These are phyloP conservation scores for Heterobasidion annosum DNA, from an alignment of 1,284 basidiomycete genomes.

Conservation along the genomic window DNA sequence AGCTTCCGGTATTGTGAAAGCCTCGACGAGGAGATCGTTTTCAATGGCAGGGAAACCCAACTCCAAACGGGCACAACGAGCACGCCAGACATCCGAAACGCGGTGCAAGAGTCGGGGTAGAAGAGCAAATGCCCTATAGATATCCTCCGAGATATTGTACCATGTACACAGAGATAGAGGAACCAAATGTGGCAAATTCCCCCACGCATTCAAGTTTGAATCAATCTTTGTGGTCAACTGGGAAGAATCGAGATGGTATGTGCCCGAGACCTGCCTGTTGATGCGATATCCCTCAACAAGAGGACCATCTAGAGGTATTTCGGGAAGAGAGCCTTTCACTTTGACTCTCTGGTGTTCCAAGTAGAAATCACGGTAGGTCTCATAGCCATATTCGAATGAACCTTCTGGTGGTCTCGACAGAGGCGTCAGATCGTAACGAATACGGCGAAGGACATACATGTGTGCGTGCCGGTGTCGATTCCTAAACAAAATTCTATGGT, in stretches of 20 bases:
- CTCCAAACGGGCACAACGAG: conserved; percentile 34
- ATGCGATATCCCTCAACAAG: conserved; percentile 43
- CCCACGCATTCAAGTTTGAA: not conserved
- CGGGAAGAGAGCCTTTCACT: conserved; percentile 29
- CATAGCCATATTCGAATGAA: conserved; percentile 33
- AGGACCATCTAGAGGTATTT: conserved; percentile 44
- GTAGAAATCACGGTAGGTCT: conserved; percentile 57
- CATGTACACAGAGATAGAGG: conserved; percentile 47
- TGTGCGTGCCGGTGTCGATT: conserved; percentile 47
- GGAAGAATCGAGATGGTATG: conserved; percentile 29
- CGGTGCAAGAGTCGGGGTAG: conserved; percentile 62
- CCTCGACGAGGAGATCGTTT: conserved; percentile 54
- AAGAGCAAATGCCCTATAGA: conserved; percentile 42
- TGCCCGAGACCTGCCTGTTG: conserved; percentile 31
- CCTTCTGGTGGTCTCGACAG: conserved; percentile 41
- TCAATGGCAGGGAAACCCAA: conserved; percentile 52
- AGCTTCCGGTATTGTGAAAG: conserved; percentile 63
- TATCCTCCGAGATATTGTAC: conserved; percentile 34
- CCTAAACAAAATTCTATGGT: conserved; percentile 38
- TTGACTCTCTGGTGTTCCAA: conserved; percentile 34
- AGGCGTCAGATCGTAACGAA: conserved; percentile 58
- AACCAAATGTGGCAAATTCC: conserved; percentile 21
- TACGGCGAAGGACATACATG: conserved; percentile 41
- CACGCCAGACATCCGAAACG: conserved; percentile 56
- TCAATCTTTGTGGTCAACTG: conserved; percentile 2